A percentile compares a stretch with the other conserved stretches of the same genome.
These are phyloP conservation scores for Trypanosoma scelopori DNA, from an alignment of 208 protist genomes.

Conservation along the genomic window DNA sequence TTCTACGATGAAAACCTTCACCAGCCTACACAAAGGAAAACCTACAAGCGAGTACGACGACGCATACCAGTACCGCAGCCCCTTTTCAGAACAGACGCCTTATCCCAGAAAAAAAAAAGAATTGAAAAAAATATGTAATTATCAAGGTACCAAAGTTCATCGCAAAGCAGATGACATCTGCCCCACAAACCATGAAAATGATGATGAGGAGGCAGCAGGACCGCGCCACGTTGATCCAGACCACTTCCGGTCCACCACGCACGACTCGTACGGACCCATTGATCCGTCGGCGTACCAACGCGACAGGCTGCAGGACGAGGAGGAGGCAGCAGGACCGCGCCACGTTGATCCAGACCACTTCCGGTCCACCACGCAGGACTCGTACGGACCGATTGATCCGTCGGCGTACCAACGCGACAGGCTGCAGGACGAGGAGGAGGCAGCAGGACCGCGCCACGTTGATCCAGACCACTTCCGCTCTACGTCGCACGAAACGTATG, in stretches of 20 bases:
- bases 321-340: constrained; percentile 5
- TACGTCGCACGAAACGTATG: constrained; percentile 46
- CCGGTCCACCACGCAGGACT: constrained; percentile 49
- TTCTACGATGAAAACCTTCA: background rate
- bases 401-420: constrained; percentile 40
- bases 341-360: constrained; percentile 55
- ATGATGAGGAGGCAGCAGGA: constrained; percentile 9
- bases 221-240: constrained; percentile 38
- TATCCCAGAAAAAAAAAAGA: constrained; percentile 2
- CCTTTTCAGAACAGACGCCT: constrained; percentile 14
- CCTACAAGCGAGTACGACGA: constrained; percentile 35
- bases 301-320: background rate
- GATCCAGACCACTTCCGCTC: constrained; percentile 70
- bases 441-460: constrained; percentile 15
- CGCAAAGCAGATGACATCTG: background rate
- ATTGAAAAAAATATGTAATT: constrained; percentile 2
- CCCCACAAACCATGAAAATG: background rate
- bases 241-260: constrained; percentile 63
- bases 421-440: constrained; percentile 9
- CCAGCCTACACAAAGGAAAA: background rate
- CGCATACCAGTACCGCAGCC: constrained; percentile 33
- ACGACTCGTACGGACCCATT: constrained; percentile 44
- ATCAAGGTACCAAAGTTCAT: background rate
- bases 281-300: constrained; percentile 44
- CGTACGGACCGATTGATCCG: constrained; percentile 38